A percentile compares a stretch with the other conserved stretches of the same genome.
These are phyloP conservation scores for Neofusicoccum parvum DNA, from an alignment of 2,329 filamentous ascomycete genomes.

Conservation along the genomic window DNA sequence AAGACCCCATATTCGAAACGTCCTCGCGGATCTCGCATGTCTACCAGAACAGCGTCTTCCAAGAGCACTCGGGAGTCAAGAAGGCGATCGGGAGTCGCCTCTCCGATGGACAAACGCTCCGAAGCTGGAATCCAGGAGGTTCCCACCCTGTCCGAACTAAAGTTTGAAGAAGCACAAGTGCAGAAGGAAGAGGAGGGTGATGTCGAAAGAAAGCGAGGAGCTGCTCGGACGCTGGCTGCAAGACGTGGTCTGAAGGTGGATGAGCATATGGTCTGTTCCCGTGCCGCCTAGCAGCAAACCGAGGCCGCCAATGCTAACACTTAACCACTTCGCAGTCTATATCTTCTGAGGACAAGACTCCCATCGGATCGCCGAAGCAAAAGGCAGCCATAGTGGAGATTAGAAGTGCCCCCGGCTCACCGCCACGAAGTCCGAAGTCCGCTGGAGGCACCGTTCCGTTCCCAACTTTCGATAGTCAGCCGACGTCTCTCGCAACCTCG, in stretches of 20 bases:
- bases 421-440: background rate
- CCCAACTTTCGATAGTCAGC: slow-evolving; percentile 34
- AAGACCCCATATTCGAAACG: slow-evolving; percentile 51
- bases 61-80: slow-evolving; percentile 42
- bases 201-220: slow-evolving; percentile 55
- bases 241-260: slow-evolving; percentile 52
- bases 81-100: slow-evolving; percentile 21
- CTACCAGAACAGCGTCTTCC: slow-evolving; percentile 49
- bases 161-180: slow-evolving; percentile 59
- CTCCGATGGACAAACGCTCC: slow-evolving; percentile 12
- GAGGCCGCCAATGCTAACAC: slow-evolving; percentile 24
- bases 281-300: slow-evolving; percentile 24
- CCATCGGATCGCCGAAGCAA: background rate
- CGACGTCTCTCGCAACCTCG: slow-evolving; percentile 31
- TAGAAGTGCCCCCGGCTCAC: background rate
- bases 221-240: slow-evolving; percentile 58
- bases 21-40: slow-evolving; percentile 51
- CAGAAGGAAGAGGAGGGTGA: slow-evolving; percentile 59
- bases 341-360: slow-evolving; percentile 24
- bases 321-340: slow-evolving; percentile 23
- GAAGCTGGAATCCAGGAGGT: slow-evolving; percentile 25
- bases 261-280: slow-evolving; percentile 17
- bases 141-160: slow-evolving; percentile 57
- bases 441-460: slow-evolving; percentile 26
- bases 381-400: background rate